Base-by-base conservation (phyloP, 257 asterid genomes). In the Nicotiana knightiana region DNA sequence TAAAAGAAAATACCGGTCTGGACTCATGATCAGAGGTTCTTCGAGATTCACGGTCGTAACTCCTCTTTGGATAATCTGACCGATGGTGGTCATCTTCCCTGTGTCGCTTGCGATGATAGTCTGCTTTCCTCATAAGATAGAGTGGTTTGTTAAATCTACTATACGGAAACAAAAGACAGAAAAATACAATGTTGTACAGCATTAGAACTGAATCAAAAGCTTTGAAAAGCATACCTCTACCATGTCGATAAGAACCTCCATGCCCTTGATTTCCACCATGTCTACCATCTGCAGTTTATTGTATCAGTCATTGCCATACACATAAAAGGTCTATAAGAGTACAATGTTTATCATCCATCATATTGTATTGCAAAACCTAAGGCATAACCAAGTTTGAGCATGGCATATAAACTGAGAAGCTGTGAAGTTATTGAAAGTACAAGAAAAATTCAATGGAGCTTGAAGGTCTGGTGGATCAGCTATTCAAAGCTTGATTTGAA, bases 51-150 rank as follows among this genome's bases (percentile, higher is more conserved):
- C 76, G 89, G 80, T 89, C 97, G 46, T 94, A 91, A 91, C 85
- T 90, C 85, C 96, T 96, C 89, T 91, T 91, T 9, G 94, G 77
- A 80, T 88, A 82, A 62, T 93, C 97, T n/a, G 90, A 85, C 53
- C 93, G 91, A 43, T 83, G 90, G 4, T 90, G 90, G 70, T 94
- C 98, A 85, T 93, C 98, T 21, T 92, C 97, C 73, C 97, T 88
- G 32, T 90, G 81, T 24, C 99, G 88, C 86, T 96, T 96, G 67
- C 98, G 97, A 28, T 84, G 82, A 88, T 30, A 88, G 86, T 92
- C 99, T 94, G 90, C 61, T 82, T 76, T 28, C 63, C 61, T 46
- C 79, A 30, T 48, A 48, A 51, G 16, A 48, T 26, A 15, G 63
- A 73, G 39, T 15, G 48, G 28, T 73, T 46, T 26, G 16, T 48